A percentile compares a stretch with the other conserved stretches of the same genome.
Evolutionary conservation across 1,139 yeast genomes (phyloP).

Genomic region (Nadsonia starkeyi-henricii): DNA sequence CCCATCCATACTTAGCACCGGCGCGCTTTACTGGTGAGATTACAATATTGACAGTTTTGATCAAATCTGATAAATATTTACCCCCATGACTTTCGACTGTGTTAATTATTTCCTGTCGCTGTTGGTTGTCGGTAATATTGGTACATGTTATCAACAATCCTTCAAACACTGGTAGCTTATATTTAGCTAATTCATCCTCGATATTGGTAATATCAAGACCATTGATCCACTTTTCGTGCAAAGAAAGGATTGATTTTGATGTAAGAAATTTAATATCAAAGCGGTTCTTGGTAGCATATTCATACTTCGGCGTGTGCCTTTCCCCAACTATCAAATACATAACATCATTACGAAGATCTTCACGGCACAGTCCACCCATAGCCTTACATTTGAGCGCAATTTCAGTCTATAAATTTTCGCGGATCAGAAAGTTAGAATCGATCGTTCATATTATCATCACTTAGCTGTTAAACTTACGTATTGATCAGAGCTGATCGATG

Average conservation of each 20-base stretch:
- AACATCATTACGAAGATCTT: conserved; percentile 56
- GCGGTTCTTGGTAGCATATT: conserved; percentile 44
- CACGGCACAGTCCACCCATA: conserved; percentile 51
- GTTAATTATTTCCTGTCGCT: conserved; percentile 26
- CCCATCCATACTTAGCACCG: conserved; percentile 40
- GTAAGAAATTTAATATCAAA: conserved; percentile 44
- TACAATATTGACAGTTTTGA: conserved; percentile 37
- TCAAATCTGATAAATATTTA: conserved; percentile 39
- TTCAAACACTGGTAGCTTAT: conserved; percentile 32
- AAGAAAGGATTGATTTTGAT: conserved; percentile 31
- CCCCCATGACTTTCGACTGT: conserved; percentile 45
- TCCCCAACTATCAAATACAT: conserved; percentile 55
- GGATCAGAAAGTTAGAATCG: neutral
- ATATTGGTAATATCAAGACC: conserved; percentile 31
- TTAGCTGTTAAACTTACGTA: conserved; percentile 11
- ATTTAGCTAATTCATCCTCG: conserved; percentile 16
- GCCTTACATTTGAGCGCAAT: conserved; percentile 26
- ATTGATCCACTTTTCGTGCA: conserved; percentile 39
- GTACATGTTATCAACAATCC: conserved; percentile 40
- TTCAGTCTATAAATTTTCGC: conserved; percentile 7
- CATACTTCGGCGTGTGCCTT: conserved; percentile 52
- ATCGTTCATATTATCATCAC: neutral
- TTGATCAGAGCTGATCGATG: conserved; percentile 17
- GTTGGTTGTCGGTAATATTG: conserved; percentile 24
- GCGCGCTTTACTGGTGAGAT: conserved; percentile 36